Evolutionary conservation across 208 protist species (phyloP).

Genomic region (Trichomonas gallinae): DNA sequence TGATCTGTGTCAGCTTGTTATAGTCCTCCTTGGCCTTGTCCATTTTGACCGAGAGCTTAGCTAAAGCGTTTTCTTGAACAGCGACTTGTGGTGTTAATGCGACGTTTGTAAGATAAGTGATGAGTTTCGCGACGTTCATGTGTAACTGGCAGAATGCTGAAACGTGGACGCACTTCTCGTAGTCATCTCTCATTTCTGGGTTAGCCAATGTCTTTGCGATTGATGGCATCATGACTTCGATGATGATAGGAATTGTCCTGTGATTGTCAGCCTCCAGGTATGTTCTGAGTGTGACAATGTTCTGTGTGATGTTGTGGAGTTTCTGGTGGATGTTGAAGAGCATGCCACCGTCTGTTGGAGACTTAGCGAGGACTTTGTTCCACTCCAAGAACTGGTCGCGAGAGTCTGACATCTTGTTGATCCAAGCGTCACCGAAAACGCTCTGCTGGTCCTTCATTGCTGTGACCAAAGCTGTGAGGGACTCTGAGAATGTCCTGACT

Average conservation of each 20-base stretch:
- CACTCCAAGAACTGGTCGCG: neutral
- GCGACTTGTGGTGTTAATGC: neutral
- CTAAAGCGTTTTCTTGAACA: neutral
- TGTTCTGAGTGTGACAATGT: neutral
- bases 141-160: neutral
- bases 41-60: neutral
- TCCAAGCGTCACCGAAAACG: neutral
- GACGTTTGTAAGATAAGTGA: neutral
- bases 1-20: neutral
- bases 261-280: neutral
- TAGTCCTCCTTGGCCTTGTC: neutral
- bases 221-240: neutral
- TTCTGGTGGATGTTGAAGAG: neutral
- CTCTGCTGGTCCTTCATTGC: neutral
- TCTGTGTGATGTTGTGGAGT: neutral
- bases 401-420: neutral
- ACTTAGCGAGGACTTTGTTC: neutral
- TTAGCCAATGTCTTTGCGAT: neutral
- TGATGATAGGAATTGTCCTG: neutral
- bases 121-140: neutral
- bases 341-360: neutral
- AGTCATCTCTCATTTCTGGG: neutral
- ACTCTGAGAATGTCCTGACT: neutral
- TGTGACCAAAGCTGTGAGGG: neutral
- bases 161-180: neutral